Base-by-base conservation (phyloP, 2,329 filamentous ascomycete genomes). In the Torrubiella hemipterigena region DNA sequence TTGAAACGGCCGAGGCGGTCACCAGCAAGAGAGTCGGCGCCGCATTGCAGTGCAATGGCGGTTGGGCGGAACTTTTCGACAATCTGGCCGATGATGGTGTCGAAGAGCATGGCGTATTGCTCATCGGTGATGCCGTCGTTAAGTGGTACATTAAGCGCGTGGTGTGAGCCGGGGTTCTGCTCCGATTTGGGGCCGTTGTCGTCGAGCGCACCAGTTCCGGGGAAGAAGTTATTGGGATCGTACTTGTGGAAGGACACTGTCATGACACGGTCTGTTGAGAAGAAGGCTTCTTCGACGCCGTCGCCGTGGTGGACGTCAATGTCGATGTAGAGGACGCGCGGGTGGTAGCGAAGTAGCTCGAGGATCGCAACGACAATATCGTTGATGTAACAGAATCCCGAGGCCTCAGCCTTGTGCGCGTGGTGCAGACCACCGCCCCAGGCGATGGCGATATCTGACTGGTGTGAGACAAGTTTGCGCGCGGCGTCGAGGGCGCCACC, bases 371-470 rank as follows among this genome's bases (percentile, higher is more conserved):
- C 71, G 35, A 96, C 91, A 46, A 96, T 96, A 56, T 98, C 91
- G 55, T 98, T 98, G 60, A 96, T 86, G 60, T 98, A 98, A 62
- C 91, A 98, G 57, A 98, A 98, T 1, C 91, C 91, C 11, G 81
- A 89, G 1, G 91, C 89, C 57, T 94, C 86, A 32, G 80, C 75
- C 51, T 89, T 91, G 57, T 96, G 95, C 27, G 91, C 91, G 50
- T 98, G 91, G 55, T 98, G 91, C 18, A 98, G 70, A 9, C 91
- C 91, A 21, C 91, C 91, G 13, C 86, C 91, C 91, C 91, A 98
- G 47, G 93, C 93, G 49, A 98, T 86, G 33, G 91, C 91, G 50
- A 98, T 95, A 49, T 96, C 84, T 18, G 86, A 85, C 57, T 94
- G 82, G 29, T 77, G 69, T 47, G 83, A 81, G 50, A 79, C 81